Percentiles rank a stretch among this genome's conserved stretches.
These are phyloP conservation scores for Mallotus japonicus DNA, from an alignment of 441 rosid species.

Conservation along the genomic window DNA sequence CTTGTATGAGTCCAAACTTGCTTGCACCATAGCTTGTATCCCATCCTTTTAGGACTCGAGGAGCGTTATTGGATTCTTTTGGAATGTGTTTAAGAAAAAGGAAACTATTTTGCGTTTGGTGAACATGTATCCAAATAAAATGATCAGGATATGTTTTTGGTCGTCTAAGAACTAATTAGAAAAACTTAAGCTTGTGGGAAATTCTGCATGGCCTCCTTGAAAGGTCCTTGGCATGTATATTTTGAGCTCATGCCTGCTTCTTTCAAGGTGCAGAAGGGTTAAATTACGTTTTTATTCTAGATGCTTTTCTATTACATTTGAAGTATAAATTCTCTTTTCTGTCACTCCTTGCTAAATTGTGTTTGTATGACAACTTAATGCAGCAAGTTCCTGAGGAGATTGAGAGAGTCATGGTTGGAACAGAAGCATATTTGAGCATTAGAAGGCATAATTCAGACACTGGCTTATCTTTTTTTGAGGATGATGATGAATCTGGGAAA, in stretches of 20 bases:
- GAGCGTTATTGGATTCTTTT: no score
- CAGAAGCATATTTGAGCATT: constrained; percentile 95
- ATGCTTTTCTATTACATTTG: background rate
- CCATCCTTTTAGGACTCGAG: background rate
- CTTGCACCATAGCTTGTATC: background rate
- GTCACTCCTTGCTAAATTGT: background rate
- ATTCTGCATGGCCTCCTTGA: no score
- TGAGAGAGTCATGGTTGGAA: constrained; percentile 90
- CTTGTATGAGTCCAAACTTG: background rate
- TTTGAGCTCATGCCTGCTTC: background rate
- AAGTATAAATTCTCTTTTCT: background rate
- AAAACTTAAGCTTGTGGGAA: no score
- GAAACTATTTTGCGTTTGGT: no score
- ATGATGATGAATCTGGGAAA: constrained; percentile 55
- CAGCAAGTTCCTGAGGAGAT: constrained; percentile 99
- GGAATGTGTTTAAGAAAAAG: no score
- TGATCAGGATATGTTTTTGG: no score
- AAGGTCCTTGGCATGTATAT: background rate
- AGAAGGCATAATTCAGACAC: constrained; percentile 67
- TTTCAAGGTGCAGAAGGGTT: background rate
- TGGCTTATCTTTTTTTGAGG: constrained; percentile 71
- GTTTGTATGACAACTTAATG: constrained; percentile 15
- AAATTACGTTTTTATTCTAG: background rate
- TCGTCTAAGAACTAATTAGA: no score
- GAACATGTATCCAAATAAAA: no score